phyloP scores from a whole-genome alignment of 768 basidiomycete genomes.

The Exsudoporus frostii region DNA sequence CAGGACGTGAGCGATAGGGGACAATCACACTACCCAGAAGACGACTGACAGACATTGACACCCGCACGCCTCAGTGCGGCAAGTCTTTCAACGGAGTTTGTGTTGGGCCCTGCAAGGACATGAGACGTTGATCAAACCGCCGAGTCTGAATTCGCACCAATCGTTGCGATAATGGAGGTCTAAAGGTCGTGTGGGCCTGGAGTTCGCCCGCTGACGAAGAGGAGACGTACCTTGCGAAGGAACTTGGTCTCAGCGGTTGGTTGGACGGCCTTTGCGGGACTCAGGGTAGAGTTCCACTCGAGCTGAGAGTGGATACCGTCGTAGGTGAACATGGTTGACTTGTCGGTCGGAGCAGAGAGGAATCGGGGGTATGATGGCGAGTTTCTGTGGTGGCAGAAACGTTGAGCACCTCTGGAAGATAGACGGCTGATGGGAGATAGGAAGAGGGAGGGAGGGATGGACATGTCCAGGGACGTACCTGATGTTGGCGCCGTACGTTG shows the following conservation, averaged over 20 bases:
- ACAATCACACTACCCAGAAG: neutral
- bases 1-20: slow-evolving; percentile 6
- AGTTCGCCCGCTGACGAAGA: neutral
- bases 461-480: slow-evolving; percentile 24
- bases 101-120: slow-evolving; percentile 74
- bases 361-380: slow-evolving; percentile 6
- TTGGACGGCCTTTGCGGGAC: slow-evolving; percentile 64
- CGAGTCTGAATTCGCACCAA: slow-evolving; percentile 55
- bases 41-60: slow-evolving; percentile 88
- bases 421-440: slow-evolving; percentile 17
- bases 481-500: slow-evolving; percentile 12
- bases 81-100: slow-evolving; percentile 88
- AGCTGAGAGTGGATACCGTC: slow-evolving; percentile 77
- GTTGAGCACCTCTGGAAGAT: slow-evolving; percentile 13
- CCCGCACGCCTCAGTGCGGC: slow-evolving; percentile 82
- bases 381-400: slow-evolving; percentile 7
- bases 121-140: slow-evolving; percentile 3
- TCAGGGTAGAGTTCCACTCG: slow-evolving; percentile 88
- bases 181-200: slow-evolving; percentile 33
- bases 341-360: slow-evolving; percentile 7
- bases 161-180: slow-evolving; percentile 98
- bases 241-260: slow-evolving; percentile 80
- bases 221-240: slow-evolving; percentile 75
- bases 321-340: slow-evolving; percentile 46
- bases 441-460: slow-evolving; percentile 2